Evolutionary conservation across 257 asterid species (phyloP), one percentile per base, ranked within the genome.

Genomic region (Gentiana dahurica): DNA sequence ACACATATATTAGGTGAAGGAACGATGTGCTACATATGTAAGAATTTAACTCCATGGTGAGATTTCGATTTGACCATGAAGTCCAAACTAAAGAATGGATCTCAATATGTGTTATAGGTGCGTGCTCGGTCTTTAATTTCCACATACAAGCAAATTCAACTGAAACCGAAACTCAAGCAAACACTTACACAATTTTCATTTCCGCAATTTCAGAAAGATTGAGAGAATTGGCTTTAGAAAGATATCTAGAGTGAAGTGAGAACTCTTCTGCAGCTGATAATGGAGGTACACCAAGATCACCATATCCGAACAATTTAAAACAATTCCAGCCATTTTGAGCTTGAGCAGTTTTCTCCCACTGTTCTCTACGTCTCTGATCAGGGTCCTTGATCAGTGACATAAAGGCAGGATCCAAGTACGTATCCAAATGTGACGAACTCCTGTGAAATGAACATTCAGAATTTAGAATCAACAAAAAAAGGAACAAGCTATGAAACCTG

Each of bases 181-280:
- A 60, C 59, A 54, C 98, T 81, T 83, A 87, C 98, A 87, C 81
- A 49, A 87, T 91, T 76, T 81, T 91, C 98, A 87, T 87, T 68
- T 87, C 98, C 15, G 90, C 94, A 50, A 91, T 83, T 54, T 87
- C 95, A 38, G 95, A 91, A 62, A 87, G 95, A 77, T 79, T 83
- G 44, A 77, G 77, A 53, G 96, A 82, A 75, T 81, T 91, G 49
- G 98, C 98, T 83, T 85, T 91, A 57, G 96, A 78, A 55, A 87
- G 94, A 78, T 87, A 91, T 85, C 94, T 75, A 44, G 98, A 85
- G 71, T 91, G 98, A 64, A 87, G 87, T 0, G 98, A 87, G 70
- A 85, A 91, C 68, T 91, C 96, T 73, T 91, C 96, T 34, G 98
- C 89, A 51, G 95, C 81, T 41, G 95, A 80, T 65, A 85, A 81